These are phyloP conservation scores for Phialocephala sp. DNA, from an alignment of 2,329 filamentous ascomycete genomes.

Conservation along the genomic window DNA sequence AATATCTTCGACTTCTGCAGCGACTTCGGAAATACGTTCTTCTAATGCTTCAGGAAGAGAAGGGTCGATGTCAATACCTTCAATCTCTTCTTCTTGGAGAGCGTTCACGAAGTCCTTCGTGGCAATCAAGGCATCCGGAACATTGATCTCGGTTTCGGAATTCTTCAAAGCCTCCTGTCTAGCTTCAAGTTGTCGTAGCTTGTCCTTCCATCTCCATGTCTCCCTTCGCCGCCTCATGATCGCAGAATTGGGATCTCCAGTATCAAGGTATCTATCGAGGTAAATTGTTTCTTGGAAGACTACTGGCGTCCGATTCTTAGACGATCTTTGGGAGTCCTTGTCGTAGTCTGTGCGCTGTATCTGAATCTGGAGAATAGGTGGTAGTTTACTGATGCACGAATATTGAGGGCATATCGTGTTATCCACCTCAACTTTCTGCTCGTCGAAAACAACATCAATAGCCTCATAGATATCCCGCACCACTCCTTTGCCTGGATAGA, in stretches of 20 bases:
- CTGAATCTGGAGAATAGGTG: slow-evolving; percentile 86
- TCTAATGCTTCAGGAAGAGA: slow-evolving; percentile 49
- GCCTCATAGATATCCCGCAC: slow-evolving; percentile 77
- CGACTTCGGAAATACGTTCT: slow-evolving; percentile 50
- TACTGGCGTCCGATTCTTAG: slow-evolving; percentile 79
- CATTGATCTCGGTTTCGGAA: slow-evolving; percentile 34
- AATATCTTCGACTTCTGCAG: slow-evolving; percentile 52
- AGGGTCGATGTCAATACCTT: slow-evolving; percentile 50
- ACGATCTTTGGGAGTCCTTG: slow-evolving; percentile 59
- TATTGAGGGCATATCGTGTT: slow-evolving; percentile 65
- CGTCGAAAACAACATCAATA: slow-evolving; percentile 84
- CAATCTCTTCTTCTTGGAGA: slow-evolving; percentile 48
- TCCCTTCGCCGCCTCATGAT: slow-evolving; percentile 69
- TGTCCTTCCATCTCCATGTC: slow-evolving; percentile 76
- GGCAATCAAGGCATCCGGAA: slow-evolving; percentile 39
- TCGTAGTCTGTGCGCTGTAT: slow-evolving; percentile 84
- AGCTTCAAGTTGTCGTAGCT: slow-evolving; percentile 61
- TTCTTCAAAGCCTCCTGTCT: slow-evolving; percentile 39
- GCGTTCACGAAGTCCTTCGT: slow-evolving; percentile 50
- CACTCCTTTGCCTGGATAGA: slow-evolving; percentile 58
- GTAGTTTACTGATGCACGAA: slow-evolving; percentile 75
- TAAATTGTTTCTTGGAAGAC: slow-evolving; percentile 82
- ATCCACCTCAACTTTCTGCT: slow-evolving; percentile 73
- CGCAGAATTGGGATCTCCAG: slow-evolving; percentile 58
- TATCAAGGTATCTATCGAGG: slow-evolving; percentile 86